phyloP scores from a whole-genome alignment of 805 yeast genomes.

The Metschnikowia lochheadii region DNA sequence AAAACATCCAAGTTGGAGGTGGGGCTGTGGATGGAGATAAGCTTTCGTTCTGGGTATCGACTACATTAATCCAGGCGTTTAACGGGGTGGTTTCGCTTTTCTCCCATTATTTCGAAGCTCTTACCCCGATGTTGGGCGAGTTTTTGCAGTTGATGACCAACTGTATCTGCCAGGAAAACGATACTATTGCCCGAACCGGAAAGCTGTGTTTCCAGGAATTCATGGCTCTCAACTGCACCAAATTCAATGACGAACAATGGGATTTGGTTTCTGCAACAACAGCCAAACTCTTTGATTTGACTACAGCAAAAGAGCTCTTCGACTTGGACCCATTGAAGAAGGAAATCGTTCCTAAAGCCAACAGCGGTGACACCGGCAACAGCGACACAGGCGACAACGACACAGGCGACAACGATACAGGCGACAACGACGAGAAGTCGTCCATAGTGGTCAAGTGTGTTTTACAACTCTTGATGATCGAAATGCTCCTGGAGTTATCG shows the following conservation, averaged over 20 bases:
- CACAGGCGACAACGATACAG: background rate
- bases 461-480: conserved; percentile 83
- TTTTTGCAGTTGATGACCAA: conserved; percentile 73
- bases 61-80: conserved; percentile 93
- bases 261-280: conserved; percentile 59
- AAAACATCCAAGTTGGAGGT: conserved; percentile 17
- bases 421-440: conserved; percentile 38
- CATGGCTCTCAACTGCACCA: conserved; percentile 66
- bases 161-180: conserved; percentile 95
- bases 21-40: conserved; percentile 58
- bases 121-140: conserved; percentile 72
- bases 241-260: conserved; percentile 74
- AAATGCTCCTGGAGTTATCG: conserved; percentile 75
- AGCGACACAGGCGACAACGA: no score
- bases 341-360: background rate
- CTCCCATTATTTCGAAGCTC: conserved; percentile 72
- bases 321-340: conserved; percentile 48
- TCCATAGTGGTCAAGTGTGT: conserved; percentile 90
- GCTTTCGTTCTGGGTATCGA: conserved; percentile 91
- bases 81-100: conserved; percentile 82
- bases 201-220: conserved; percentile 80
- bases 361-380: no score
- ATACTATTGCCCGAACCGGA: conserved; percentile 93
- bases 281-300: conserved; percentile 64
- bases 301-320: conserved; percentile 84